Conservation (phyloP, 202 grass and related monocot species). For the Tripidium arundinaceum region DNA sequence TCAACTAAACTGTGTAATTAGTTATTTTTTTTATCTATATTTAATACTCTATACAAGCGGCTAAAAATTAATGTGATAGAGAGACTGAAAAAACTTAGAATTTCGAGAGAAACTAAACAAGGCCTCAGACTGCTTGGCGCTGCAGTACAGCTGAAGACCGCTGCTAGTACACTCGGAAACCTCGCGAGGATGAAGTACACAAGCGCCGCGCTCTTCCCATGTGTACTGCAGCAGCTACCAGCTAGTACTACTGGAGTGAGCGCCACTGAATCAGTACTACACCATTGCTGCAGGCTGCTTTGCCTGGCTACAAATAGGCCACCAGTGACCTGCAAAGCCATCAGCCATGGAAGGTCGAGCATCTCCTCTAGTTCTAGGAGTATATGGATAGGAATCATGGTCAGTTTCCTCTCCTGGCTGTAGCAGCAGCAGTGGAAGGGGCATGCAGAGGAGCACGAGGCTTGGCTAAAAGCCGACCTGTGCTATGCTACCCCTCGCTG, state of each 20-base stretch:
- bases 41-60: too few species aligned
- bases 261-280: background rate
- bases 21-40: too few species aligned
- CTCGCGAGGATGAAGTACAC: constrained; percentile 31
- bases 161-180: constrained; percentile 27
- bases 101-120: too few species aligned
- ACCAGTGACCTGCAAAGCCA: background rate
- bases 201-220: background rate
- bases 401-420: constrained; percentile 19
- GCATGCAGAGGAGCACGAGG: constrained; percentile 84
- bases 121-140: background rate
- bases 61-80: too few species aligned
- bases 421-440: constrained; percentile 83
- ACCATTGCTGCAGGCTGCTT: background rate
- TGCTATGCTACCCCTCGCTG: background rate
- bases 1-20: too few species aligned
- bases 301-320: constrained; percentile 34
- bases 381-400: background rate
- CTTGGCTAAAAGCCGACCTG: background rate
- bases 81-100: too few species aligned
- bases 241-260: background rate
- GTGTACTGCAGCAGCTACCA: constrained; percentile 40
- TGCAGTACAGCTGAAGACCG: constrained; percentile 33
- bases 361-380: background rate
- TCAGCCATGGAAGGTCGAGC: background rate